Base-by-base conservation (phyloP, 768 basidiomycete species). In the Paxillus ammoniavirescens region DNA sequence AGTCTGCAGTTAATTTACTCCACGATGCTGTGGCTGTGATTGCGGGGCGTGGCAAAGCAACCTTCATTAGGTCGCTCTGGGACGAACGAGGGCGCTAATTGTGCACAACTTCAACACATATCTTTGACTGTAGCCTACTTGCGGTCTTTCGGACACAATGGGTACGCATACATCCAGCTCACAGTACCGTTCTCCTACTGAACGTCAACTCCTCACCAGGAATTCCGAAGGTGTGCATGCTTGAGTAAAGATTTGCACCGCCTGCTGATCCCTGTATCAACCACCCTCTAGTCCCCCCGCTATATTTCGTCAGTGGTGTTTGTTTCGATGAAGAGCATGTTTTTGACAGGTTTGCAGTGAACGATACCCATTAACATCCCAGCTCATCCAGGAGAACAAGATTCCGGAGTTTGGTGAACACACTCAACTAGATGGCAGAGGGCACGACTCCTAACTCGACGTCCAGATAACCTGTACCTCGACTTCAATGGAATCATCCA, bases 331-430 rank as follows among this genome's bases (percentile, higher is more conserved):
- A 23, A 33, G 3, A 15, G 33, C 61, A 38, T 54, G 10, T 10
- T 36, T 10, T 55, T 67, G 42, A 72, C 41, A 10, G 14, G 33
- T 41, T 2, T 2, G 10, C 65, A 96, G 93, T 57, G 97, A 98
- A 77, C 87, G 97, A 56, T 99, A 99, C 96, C 15, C n/a, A n/a
- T n/a, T n/a, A n/a, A n/a, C n/a, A n/a, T n/a, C n/a, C n/a, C 96
- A 98, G 71, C 79, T 98, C 53, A 97, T 98, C 58, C 86, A 96
- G 71, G 94, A 97, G 77, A 97, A 98, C 76, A 93, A 94, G 78
- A 98, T 99, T 56, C 96, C 93, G 15, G 97, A 98, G 73, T 99
- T 99, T 67, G 96, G 93, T 89, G 57, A 56, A 80, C 68, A 2
- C 43, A 31, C 35, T n/a, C 18, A 18, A 51, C 3, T 23, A 8